Base-by-base conservation (phyloP, 1,284 basidiomycete species). In the Cutaneotrichosporon arboriforme region DNA sequence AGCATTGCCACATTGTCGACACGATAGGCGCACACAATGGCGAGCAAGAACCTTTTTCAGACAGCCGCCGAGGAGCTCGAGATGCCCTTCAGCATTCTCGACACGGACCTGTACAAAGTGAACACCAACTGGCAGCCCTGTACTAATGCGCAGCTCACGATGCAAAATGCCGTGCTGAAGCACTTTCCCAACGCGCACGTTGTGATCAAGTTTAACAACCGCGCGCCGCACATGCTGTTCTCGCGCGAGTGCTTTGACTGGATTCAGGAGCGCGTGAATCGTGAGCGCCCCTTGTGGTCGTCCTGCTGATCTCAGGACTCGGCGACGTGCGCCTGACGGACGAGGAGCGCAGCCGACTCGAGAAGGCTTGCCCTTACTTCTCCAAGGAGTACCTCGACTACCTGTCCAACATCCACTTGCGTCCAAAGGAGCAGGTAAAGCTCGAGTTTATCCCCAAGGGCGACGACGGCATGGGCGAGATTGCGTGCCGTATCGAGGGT, bases 101-200 rank as follows among this genome's bases (percentile, higher is more conserved):
- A 97, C 73, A 96, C 92, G 0, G 94, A 98, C 72, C 77, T 97
- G 38, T 97, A 98, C 84, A 98, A 96, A 81, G 90, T 85, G 52
- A 8, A 7, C 26, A 31, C 26, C 26, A 10, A 31, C 36, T n/a
- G n/a, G n/a, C n/a, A n/a, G n/a, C n/a, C n/a, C 26, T 20, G 34
- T n/a, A 31, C 14, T 23, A n/a, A 43, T 9, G 17, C 35, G 35
- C 67, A 96, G 90, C 79, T 97, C 48, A 92, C 93, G 0, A 98
- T 97, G 94, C 94, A 97, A 76, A 89, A 96, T 74, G 92, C 91
- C 0, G 85, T 97, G 12, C 69, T 87, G 52, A 80, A 82, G n/a
- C 83, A 87, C 64, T 96, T 91, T 65, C 86, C 87, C 3, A 73
- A 83, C 49, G 80, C 83, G 0, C 66, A 80, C 15, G 84, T 78